Evolutionary conservation across 2,329 filamentous ascomycete species (phyloP), one percentile per base, ranked within the genome.

Genomic region (Pseudogymnoascus sp.): DNA sequence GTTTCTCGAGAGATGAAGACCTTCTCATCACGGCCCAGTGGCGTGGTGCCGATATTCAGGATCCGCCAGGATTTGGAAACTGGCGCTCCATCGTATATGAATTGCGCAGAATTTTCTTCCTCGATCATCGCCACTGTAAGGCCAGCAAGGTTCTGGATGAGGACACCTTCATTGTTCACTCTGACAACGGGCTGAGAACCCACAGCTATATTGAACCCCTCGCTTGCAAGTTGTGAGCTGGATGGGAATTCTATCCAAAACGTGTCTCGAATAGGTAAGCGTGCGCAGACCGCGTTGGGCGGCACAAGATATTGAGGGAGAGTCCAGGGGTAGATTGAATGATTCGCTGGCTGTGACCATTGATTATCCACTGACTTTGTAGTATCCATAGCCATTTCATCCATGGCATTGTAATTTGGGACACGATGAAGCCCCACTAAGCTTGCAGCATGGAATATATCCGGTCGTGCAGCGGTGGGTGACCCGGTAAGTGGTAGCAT

Each of bases 291-390:
- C 0, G 89, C 93, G 70, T 95, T 85, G 8, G 78, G 75, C 0
- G 92, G 91, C 2, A 97, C 81, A 68, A 96, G 80, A 25, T 84
- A 81, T 1, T 80, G 78, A 0, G 94, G 93, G 0, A 99, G 78
- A 0, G 94, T 97, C 93, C 93, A 97, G 0, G 94, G 94, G 71
- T 92, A 97, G 69, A 90, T 87, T 0, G 89, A 93, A 73, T 92
- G 87, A 70, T 96, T 96, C 0, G 85, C 86, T 65, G 73, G 76
- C 23, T 69, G 73, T 6, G 75, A 65, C 72, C 77, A 63, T 80
- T 75, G 71, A 82, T 70, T 73, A 5, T 73, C 71, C 42, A 60
- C 28, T 14, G 33, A 38, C 31, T 62, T 73, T 73, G 77, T 31
- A 85, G 76, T 77, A 83, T 71, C 82, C 78, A 62, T 81, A 72